Percentiles rank a stretch among this genome's conserved stretches.
Conservation (phyloP, 148 eudicot genomes). For the Rhododendron simsii region DNA sequence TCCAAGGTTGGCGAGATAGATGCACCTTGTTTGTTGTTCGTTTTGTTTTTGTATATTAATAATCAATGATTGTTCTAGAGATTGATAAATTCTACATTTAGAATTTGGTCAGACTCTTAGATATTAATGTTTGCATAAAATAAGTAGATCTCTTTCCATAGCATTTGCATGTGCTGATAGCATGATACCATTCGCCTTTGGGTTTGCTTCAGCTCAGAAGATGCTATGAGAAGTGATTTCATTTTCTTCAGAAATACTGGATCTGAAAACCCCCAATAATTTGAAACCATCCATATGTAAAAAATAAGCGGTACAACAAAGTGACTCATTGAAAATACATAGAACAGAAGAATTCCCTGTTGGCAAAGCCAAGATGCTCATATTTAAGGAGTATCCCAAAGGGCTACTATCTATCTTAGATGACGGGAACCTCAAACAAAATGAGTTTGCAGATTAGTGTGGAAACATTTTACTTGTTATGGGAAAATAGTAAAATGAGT, state of each 20-base stretch:
- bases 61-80: background rate
- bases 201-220: background rate
- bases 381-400: background rate
- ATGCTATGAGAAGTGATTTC: background rate
- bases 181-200: background rate
- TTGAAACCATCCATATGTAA: background rate
- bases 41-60: background rate
- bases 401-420: background rate
- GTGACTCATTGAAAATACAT: background rate
- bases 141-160: background rate
- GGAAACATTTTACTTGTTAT: background rate
- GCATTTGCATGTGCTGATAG: background rate
- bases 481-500: background rate
- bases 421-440: background rate
- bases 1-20: slow-evolving; percentile 52
- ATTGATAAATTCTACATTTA: background rate
- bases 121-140: background rate
- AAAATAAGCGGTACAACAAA: background rate
- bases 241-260: background rate
- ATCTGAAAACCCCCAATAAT: background rate
- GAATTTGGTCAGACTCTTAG: background rate
- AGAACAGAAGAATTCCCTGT: background rate
- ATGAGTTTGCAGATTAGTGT: background rate
- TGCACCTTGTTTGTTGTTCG: background rate
- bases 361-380: background rate